These are phyloP conservation scores for Aspergillus asperescens DNA, from an alignment of 495 filamentous ascomycete genomes.

Conservation along the genomic window DNA sequence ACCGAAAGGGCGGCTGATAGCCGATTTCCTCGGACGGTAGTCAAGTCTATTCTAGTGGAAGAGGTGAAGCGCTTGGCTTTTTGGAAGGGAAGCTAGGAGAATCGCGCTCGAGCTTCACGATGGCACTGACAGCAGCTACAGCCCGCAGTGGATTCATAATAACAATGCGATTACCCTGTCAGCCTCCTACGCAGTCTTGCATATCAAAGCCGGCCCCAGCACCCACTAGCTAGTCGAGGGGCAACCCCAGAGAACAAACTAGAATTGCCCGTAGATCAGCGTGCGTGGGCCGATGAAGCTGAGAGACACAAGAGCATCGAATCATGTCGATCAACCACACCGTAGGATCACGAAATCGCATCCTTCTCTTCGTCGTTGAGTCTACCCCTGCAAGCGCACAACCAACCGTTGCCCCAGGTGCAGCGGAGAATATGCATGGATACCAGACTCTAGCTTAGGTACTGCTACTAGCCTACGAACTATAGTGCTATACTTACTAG, in stretches of 20 bases:
- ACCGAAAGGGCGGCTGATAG: slow-evolving; percentile 23
- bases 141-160: no score
- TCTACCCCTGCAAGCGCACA: no score
- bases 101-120: not conserved
- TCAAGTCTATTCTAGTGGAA: slow-evolving; percentile 20
- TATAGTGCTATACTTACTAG: no score
- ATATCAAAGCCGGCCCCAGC: not conserved
- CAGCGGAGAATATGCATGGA: slow-evolving; percentile 3
- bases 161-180: not conserved
- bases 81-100: slow-evolving; percentile 8
- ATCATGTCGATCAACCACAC: not conserved
- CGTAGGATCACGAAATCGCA: slow-evolving; percentile 5
- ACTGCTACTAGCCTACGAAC: not conserved
- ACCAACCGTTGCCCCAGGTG: not conserved
- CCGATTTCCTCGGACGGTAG: slow-evolving; percentile 39
- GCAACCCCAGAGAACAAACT: not conserved
- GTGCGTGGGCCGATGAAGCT: not conserved
- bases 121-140: no score
- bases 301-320: no score
- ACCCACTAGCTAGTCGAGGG: not conserved
- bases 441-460: not conserved
- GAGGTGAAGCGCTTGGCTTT: slow-evolving; percentile 28
- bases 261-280: not conserved
- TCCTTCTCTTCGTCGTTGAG: no score
- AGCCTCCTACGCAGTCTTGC: not conserved